These are phyloP conservation scores for Phialemonium atrogriseum DNA, from an alignment of 2,329 filamentous ascomycete genomes.

Conservation along the genomic window DNA sequence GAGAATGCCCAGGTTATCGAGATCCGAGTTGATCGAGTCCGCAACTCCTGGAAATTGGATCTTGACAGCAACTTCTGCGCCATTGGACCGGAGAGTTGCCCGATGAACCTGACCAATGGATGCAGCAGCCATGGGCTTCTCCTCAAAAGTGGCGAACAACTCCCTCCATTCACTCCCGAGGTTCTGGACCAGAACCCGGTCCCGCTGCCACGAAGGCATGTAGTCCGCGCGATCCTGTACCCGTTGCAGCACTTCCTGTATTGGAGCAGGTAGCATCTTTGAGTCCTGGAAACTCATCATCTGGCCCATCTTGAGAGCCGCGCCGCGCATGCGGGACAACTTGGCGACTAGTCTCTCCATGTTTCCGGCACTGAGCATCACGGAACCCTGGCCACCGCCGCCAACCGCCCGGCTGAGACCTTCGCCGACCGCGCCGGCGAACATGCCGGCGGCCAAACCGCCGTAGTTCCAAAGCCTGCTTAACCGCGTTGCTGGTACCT, in stretches of 20 bases:
- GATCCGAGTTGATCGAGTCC: constrained; percentile 90
- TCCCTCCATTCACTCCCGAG: constrained; percentile 79
- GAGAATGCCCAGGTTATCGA: constrained; percentile 86
- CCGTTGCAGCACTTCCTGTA: constrained; percentile 83
- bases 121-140: constrained; percentile 86
- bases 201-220: constrained; percentile 90
- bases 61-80: constrained; percentile 80
- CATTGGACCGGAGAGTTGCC: constrained; percentile 67
- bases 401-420: constrained; percentile 73
- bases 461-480: constrained; percentile 92
- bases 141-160: constrained; percentile 76
- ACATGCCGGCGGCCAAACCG: constrained; percentile 88
- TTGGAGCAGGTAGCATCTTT: constrained; percentile 82
- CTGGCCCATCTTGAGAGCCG: constrained; percentile 93
- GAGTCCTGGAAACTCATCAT: constrained; percentile 98
- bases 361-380: constrained; percentile 82
- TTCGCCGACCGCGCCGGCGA: constrained; percentile 84
- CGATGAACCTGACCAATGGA: constrained; percentile 96
- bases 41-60: constrained; percentile 96
- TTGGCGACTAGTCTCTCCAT: constrained; percentile 91
- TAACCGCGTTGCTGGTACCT: constrained; percentile 79
- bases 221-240: constrained; percentile 97
- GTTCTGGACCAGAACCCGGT: constrained; percentile 72
- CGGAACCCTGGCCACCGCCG: constrained; percentile 57
- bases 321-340: constrained; percentile 91